These are phyloP conservation scores for Neofusicoccum cordaticola DNA, from an alignment of 2,329 filamentous ascomycete species.

Conservation along the genomic window DNA sequence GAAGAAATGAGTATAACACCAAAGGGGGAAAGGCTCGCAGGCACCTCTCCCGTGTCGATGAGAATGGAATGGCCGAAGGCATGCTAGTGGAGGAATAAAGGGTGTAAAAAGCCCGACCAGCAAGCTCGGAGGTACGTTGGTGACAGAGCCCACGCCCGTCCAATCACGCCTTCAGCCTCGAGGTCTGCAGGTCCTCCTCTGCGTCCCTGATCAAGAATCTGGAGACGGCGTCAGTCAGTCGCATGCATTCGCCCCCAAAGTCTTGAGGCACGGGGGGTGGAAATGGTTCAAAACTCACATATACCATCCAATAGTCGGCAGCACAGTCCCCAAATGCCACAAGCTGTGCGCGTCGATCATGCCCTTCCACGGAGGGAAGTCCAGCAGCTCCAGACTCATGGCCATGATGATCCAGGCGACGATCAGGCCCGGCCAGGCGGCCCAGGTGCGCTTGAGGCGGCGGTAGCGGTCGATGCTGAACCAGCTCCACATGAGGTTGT, in stretches of 20 bases:
- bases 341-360: conserved; percentile 89
- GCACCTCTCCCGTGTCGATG: too few relatives aligned
- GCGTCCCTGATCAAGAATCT: conserved; percentile 88
- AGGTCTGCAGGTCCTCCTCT: conserved; percentile 72
- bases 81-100: neutral
- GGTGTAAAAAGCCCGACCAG: neutral
- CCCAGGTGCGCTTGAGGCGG: conserved; percentile 71
- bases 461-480: conserved; percentile 76
- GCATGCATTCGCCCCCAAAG: too few relatives aligned
- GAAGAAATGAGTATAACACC: neutral
- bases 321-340: conserved; percentile 93
- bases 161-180: conserved; percentile 65
- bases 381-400: conserved; percentile 93
- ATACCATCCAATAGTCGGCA: conserved; percentile 87
- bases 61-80: too few relatives aligned
- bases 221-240: neutral
- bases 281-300: conserved; percentile 61
- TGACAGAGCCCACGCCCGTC: neutral
- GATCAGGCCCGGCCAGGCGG: conserved; percentile 83
- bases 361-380: conserved; percentile 82
- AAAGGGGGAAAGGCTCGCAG: too few relatives aligned
- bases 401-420: conserved; percentile 88
- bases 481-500: conserved; percentile 81
- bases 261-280: too few relatives aligned
- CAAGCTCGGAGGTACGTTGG: neutral